Percentiles rank a stretch among this genome's conserved stretches.
These are phyloP conservation scores for Cystobasidium ongulense DNA, from an alignment of 768 basidiomycete species.

Conservation along the genomic window DNA sequence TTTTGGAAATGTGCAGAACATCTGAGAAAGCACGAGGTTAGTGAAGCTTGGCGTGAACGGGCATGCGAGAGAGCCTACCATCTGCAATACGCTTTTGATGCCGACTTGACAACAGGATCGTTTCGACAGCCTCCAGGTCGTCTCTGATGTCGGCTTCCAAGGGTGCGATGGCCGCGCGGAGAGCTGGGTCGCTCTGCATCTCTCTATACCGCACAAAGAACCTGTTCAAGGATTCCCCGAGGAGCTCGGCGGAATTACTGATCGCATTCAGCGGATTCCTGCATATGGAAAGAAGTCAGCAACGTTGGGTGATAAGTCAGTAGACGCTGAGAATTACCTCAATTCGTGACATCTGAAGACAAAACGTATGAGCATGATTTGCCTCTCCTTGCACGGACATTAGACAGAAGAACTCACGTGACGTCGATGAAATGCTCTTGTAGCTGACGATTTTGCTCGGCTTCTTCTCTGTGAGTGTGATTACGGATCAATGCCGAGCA, in stretches of 20 bases:
- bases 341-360: slow-evolving; percentile 1
- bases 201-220: neutral
- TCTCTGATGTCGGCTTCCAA: slow-evolving; percentile 11
- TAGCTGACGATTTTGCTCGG: slow-evolving; percentile 16
- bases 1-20: slow-evolving; percentile 32
- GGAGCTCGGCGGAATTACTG: slow-evolving; percentile 27
- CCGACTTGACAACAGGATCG: slow-evolving; percentile 28
- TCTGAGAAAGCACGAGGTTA: neutral
- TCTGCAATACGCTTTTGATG: slow-evolving; percentile 35
- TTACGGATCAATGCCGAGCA: neutral
- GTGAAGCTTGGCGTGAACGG: no score
- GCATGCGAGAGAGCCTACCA: neutral
- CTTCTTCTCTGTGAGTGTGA: slow-evolving; percentile 25
- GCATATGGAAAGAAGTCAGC: slow-evolving; percentile 8
- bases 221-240: slow-evolving; percentile 17
- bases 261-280: slow-evolving; percentile 33
- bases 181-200: neutral
- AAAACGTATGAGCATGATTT: neutral
- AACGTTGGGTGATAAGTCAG: neutral
- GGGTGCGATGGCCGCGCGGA: neutral
- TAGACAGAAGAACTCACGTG: neutral
- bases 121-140: slow-evolving; percentile 30
- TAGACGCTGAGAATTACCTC: neutral
- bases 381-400: neutral
- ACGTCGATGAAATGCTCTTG: slow-evolving; percentile 32